A percentile compares a stretch with the other conserved stretches of the same genome.
Evolutionary conservation across 2,329 filamentous ascomycete genomes (phyloP).

Genomic region (Aspergillus sp.): DNA sequence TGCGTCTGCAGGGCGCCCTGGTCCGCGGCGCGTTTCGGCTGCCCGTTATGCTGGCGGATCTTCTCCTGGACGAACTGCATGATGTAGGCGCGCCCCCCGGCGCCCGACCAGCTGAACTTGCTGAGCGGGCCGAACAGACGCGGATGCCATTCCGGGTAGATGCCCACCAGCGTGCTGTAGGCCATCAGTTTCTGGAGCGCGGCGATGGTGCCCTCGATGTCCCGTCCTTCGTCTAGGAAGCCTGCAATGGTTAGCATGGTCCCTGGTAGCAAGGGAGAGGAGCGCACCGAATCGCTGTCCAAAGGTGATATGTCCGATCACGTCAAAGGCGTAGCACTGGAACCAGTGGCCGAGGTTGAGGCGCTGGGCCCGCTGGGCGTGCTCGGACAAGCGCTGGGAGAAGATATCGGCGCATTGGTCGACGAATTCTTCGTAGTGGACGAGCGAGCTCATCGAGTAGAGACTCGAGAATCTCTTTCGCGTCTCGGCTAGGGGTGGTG

Average conservation of each 20-base stretch:
- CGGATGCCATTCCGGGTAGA: slow-evolving; percentile 43
- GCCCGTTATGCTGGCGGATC: slow-evolving; percentile 26
- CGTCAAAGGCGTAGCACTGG: slow-evolving; percentile 39
- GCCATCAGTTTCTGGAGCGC: slow-evolving; percentile 35
- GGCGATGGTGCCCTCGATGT: slow-evolving; percentile 45
- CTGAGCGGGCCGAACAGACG: slow-evolving; percentile 31
- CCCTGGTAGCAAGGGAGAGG: not conserved
- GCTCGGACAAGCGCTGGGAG: slow-evolving; percentile 35
- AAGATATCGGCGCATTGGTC: slow-evolving; percentile 49
- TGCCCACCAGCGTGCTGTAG: slow-evolving; percentile 43
- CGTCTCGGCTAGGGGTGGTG: slow-evolving; percentile 25
- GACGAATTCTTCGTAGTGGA: slow-evolving; percentile 51
- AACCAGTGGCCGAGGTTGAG: slow-evolving; percentile 43
- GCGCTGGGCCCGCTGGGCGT: slow-evolving; percentile 24
- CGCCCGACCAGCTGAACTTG: slow-evolving; percentile 29
- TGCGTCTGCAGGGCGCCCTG: slow-evolving; percentile 16
- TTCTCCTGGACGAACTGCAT: slow-evolving; percentile 32
- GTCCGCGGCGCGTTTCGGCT: slow-evolving; percentile 5
- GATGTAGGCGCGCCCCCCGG: slow-evolving; percentile 31
- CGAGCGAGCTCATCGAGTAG: slow-evolving; percentile 50
- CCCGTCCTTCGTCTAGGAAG: slow-evolving; percentile 48
- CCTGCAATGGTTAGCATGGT: slow-evolving; percentile 29
- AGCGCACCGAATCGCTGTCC: slow-evolving; percentile 27
- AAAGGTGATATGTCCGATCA: slow-evolving; percentile 53
- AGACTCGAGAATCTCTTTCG: slow-evolving; percentile 43